Conservation (phyloP, 1,284 basidiomycete genomes). For the Wallemia mellicola region DNA sequence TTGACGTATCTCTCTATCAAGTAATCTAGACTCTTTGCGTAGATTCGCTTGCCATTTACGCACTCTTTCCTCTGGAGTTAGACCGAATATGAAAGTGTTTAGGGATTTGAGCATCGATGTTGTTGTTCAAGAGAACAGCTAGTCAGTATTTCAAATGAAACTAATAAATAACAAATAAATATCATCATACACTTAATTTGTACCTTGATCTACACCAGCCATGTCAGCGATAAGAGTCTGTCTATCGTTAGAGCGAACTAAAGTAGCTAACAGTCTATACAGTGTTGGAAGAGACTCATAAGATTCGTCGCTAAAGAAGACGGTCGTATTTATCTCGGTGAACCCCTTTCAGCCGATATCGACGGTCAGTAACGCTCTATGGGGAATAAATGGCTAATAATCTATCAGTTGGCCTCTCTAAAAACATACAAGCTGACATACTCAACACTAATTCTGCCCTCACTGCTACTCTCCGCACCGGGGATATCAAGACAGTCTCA, state of each 20-base stretch:
- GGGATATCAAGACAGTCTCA: background rate
- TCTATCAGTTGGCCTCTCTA: background rate
- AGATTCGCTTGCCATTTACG: constrained; percentile 62
- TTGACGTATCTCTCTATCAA: constrained; percentile 76
- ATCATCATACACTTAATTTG: too few relatives aligned
- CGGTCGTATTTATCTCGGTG: constrained; percentile 3
- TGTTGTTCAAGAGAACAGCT: background rate
- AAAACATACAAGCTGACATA: background rate
- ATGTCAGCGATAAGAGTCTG: too few relatives aligned
- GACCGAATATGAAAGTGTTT: constrained; percentile 73
- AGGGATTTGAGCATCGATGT: constrained; percentile 40
- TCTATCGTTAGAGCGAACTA: too few relatives aligned
- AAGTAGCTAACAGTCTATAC: background rate
- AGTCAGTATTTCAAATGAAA: background rate
- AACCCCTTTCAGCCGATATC: constrained; percentile 4
- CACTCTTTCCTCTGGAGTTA: constrained; percentile 70
- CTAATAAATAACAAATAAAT: background rate
- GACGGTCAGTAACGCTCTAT: constrained; percentile 5
- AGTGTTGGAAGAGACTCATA: constrained; percentile 5
- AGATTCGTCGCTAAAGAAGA: constrained; percentile 5
- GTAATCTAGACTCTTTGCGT: constrained; percentile 39
- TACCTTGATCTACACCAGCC: too few relatives aligned
- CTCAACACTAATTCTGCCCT: constrained; percentile 2
- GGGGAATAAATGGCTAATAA: background rate
- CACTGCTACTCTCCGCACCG: background rate